Conservation (phyloP, 768 basidiomycete species). For the Mycena indigotica region DNA sequence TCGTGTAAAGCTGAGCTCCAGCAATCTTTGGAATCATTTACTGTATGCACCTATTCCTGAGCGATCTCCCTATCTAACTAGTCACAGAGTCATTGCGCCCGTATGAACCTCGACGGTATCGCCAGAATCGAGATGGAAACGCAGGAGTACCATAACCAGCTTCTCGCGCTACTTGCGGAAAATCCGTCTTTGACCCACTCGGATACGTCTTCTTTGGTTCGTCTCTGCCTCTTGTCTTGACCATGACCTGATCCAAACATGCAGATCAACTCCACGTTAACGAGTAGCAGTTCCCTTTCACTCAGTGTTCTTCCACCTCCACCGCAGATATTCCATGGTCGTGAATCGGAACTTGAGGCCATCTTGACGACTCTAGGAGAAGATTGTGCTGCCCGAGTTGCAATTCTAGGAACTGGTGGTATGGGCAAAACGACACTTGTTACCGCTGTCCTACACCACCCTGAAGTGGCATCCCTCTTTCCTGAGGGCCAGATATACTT, state of each 20-base stretch:
- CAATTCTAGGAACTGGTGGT: slow-evolving; percentile 5
- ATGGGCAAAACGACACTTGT: slow-evolving; percentile 10
- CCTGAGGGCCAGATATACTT: slow-evolving; percentile 3
- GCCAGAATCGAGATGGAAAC: not conserved
- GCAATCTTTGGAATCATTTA: not conserved
- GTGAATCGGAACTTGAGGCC: not conserved
- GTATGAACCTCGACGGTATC: not conserved
- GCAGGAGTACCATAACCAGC: not conserved
- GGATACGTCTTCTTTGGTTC: not conserved
- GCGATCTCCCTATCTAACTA: not conserved
- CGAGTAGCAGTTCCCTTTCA: not conserved
- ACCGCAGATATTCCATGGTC: slow-evolving; percentile 9
- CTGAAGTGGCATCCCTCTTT: not conserved
- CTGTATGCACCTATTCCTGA: not conserved
- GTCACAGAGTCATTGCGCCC: not conserved
- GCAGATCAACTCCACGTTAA: not conserved
- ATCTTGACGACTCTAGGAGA: not conserved
- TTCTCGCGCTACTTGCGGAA: not conserved
- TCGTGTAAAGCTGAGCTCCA: not conserved
- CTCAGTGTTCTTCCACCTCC: slow-evolving; percentile 1
- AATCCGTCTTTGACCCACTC: not conserved
- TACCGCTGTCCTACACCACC: slow-evolving; percentile 1
- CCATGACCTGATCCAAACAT: not conserved
- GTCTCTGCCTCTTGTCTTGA: not conserved
- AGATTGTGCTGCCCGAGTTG: not conserved